phyloP scores from a whole-genome alignment of 176 grass and related monocot genomes.

The Musa beccarii region DNA sequence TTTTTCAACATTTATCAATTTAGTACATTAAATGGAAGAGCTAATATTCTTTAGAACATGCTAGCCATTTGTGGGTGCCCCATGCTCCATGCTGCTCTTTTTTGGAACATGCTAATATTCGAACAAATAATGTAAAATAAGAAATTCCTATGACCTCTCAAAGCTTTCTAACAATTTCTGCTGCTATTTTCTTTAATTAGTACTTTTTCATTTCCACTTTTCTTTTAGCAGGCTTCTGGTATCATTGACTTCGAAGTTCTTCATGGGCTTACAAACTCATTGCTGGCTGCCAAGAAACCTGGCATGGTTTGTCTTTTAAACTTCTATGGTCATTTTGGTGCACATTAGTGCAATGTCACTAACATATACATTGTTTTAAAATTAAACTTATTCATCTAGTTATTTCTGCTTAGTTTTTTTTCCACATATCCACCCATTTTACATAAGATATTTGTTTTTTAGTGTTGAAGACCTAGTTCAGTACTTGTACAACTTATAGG shows the following conservation, averaged over 20 bases:
- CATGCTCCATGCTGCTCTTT: not conserved
- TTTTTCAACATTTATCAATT: not conserved
- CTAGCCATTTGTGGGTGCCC: not conserved
- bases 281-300: constrained; percentile 82
- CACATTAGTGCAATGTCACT: not conserved
- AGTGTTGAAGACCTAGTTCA: too few species aligned
- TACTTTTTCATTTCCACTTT: not conserved
- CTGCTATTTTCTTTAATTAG: constrained; percentile 18
- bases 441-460: too few species aligned
- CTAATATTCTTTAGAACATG: not conserved
- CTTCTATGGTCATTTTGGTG: not conserved
- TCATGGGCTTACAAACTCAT: constrained; percentile 70
- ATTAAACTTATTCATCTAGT: not conserved
- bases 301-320: constrained; percentile 37
- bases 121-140: not conserved
- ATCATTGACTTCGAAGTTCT: constrained; percentile 83
- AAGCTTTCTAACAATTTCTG: not conserved
- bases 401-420: too few species aligned
- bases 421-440: too few species aligned
- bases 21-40: too few species aligned
- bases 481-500: too few species aligned
- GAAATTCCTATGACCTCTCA: not conserved
- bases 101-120: not conserved
- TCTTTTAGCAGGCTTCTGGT: constrained; percentile 46
- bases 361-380: not conserved